Percentiles rank a stretch among this genome's conserved stretches.
Conservation (phyloP, 2,329 filamentous ascomycete genomes). For the Paecilomyces niveus region DNA sequence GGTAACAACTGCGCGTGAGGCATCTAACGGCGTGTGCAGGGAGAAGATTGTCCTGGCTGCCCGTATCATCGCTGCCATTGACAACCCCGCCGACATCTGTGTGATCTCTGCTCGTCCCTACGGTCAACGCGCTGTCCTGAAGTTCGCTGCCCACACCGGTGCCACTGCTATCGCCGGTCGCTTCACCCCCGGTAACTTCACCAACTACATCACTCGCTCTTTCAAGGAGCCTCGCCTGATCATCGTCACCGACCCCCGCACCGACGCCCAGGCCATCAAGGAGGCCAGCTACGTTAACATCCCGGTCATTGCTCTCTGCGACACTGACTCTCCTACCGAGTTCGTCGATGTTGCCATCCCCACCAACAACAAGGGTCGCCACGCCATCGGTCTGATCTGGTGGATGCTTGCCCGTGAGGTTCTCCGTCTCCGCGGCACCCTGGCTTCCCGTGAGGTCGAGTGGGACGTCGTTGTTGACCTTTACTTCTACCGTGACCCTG, state of each 20-base stretch:
- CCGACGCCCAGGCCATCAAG: slow-evolving; percentile 99
- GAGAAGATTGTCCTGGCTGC: slow-evolving; percentile 99
- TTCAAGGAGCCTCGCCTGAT: slow-evolving; percentile 99
- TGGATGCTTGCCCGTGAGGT: slow-evolving; percentile 99
- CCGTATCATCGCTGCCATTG: slow-evolving; percentile 96
- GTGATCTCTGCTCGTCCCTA: slow-evolving; percentile 99
- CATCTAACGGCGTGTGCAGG: slow-evolving; percentile 46
- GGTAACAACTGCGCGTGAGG: slow-evolving; percentile 4
- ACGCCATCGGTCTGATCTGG: slow-evolving; percentile 97
- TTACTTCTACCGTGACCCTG: slow-evolving; percentile 99
- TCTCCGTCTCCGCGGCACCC: slow-evolving; percentile 94
- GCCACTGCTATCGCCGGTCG: slow-evolving; percentile 97
- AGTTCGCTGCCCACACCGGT: slow-evolving; percentile 98
- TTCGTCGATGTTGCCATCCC: slow-evolving; percentile 99
- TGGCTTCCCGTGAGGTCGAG: slow-evolving; percentile 89
- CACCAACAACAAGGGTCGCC: slow-evolving; percentile 99
- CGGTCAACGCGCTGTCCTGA: slow-evolving; percentile 98
- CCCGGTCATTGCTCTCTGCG: slow-evolving; percentile 96
- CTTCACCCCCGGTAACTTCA: slow-evolving; percentile 99
- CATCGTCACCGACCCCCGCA: slow-evolving; percentile 98
- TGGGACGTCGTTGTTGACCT: slow-evolving; percentile 99
- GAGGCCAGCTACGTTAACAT: slow-evolving; percentile 99
- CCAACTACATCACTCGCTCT: slow-evolving; percentile 99
- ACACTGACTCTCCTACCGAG: slow-evolving; percentile 98
- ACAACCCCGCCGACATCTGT: slow-evolving; percentile 99